Conservation (phyloP, 1,284 basidiomycete species). For the Cryptococcus sp. region DNA sequence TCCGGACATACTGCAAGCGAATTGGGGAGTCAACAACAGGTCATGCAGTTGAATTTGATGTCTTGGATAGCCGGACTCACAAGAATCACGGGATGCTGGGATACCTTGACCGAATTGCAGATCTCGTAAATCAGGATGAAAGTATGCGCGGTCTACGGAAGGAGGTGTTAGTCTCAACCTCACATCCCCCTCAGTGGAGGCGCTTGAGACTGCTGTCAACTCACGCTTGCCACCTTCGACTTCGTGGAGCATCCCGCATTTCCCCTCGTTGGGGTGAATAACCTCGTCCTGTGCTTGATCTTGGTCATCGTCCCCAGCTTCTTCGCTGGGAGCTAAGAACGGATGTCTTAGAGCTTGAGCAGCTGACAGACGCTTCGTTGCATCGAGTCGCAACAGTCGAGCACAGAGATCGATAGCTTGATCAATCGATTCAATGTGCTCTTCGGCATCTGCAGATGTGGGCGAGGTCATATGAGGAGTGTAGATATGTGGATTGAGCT, state of each 20-base stretch:
- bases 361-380: slow-evolving; percentile 73
- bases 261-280: slow-evolving; percentile 33
- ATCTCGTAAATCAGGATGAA: slow-evolving; percentile 34
- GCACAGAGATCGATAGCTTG: slow-evolving; percentile 72
- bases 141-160: slow-evolving; percentile 36
- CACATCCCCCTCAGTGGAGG: slow-evolving; percentile 2
- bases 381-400: slow-evolving; percentile 70
- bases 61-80: slow-evolving; percentile 19
- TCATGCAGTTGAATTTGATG: not conserved
- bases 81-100: slow-evolving; percentile 20
- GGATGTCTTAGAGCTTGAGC: slow-evolving; percentile 71
- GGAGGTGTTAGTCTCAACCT: not conserved
- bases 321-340: slow-evolving; percentile 59
- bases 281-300: slow-evolving; percentile 22
- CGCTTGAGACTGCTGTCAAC: slow-evolving; percentile 13
- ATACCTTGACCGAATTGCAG: slow-evolving; percentile 48
- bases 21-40: not conserved
- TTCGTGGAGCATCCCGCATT: slow-evolving; percentile 44
- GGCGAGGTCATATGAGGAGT: slow-evolving; percentile 56
- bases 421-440: slow-evolving; percentile 62
- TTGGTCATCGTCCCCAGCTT: slow-evolving; percentile 12
- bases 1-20: slow-evolving; percentile 40
- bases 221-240: slow-evolving; percentile 39
- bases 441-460: slow-evolving; percentile 42
- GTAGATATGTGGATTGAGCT: slow-evolving; percentile 72